Conservation (phyloP, 2,329 filamentous ascomycete genomes). For the Aureobasidium sp. region DNA sequence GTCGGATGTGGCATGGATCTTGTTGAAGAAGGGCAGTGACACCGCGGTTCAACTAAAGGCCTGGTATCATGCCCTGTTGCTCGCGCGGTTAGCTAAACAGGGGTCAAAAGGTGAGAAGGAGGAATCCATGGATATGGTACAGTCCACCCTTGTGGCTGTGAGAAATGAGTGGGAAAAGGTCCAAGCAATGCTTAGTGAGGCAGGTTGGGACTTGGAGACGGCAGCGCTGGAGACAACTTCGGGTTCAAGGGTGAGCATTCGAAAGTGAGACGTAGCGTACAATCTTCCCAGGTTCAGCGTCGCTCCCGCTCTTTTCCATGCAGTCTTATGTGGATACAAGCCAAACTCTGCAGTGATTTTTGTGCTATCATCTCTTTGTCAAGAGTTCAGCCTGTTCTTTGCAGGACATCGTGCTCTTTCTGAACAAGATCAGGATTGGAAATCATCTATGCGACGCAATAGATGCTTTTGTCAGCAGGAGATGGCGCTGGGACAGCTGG, state of each 20-base stretch:
- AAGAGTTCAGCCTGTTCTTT: too few species aligned
- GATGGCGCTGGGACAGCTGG: too few species aligned
- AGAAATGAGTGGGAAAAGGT: constrained; percentile 8
- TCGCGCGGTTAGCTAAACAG: constrained; percentile 29
- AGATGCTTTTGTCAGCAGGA: too few species aligned
- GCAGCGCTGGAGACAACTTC: constrained; percentile 60
- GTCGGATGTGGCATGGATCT: constrained; percentile 44
- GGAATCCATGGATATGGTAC: constrained; percentile 14
- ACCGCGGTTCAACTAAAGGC: constrained; percentile 50
- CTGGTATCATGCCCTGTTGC: constrained; percentile 55
- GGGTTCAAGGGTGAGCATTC: constrained; percentile 33
- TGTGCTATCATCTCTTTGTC: too few species aligned
- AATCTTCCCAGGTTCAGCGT: too few species aligned
- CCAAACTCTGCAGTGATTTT: too few species aligned
- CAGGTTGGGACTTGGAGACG: constrained; percentile 61
- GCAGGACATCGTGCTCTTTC: too few species aligned
- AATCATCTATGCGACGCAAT: too few species aligned
- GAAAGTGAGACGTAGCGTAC: neutral
- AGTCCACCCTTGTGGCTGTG: constrained; percentile 9
- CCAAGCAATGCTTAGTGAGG: constrained; percentile 31
- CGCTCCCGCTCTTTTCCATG: too few species aligned
- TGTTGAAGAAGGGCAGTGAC: constrained; percentile 54
- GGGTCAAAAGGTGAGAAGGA: constrained; percentile 20
- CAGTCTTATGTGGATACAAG: too few species aligned
- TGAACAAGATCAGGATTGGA: too few species aligned